Conservation (phyloP, 2,329 filamentous ascomycete species). For the Xylariomycetidae sp. region DNA sequence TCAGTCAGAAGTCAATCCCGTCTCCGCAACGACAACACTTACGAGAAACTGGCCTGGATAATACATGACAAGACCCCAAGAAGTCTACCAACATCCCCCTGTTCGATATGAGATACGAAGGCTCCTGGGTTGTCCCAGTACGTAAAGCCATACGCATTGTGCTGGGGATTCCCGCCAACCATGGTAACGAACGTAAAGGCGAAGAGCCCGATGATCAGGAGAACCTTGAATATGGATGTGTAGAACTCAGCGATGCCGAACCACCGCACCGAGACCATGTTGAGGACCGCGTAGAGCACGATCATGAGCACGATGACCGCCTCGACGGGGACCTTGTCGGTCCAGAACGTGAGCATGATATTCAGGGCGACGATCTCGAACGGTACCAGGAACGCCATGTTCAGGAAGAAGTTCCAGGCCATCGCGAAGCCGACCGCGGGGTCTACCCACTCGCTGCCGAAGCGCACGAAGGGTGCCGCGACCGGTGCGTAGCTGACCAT, state of each 20-base stretch:
- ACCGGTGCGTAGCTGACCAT: conserved; percentile 45
- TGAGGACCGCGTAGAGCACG: conserved; percentile 31
- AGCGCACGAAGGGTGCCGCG: conserved; percentile 24
- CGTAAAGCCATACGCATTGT: conserved; percentile 29
- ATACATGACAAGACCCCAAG: too few species aligned
- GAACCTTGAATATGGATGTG: conserved; percentile 35
- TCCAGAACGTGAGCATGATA: conserved; percentile 37
- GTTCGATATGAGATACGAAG: too few species aligned
- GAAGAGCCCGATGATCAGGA: conserved; percentile 26
- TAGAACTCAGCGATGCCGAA: conserved; percentile 42
- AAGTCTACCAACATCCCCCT: too few species aligned
- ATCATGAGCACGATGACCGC: conserved; percentile 34
- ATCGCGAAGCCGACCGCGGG: conserved; percentile 39
- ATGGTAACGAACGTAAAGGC: conserved; percentile 37
- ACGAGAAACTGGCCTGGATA: too few species aligned
- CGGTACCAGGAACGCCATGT: conserved; percentile 42
- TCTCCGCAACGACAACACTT: conserved; percentile 12
- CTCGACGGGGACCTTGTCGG: conserved; percentile 34
- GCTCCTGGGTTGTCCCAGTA: conserved; percentile 41
- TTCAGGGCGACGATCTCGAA: conserved; percentile 32
- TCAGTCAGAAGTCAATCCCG: conserved; percentile 40
- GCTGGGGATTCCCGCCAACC: conserved; percentile 36
- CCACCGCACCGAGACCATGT: conserved; percentile 34
- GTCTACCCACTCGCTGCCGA: conserved; percentile 37
- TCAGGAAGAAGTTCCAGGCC: conserved; percentile 46